Percentiles rank a stretch among this genome's conserved stretches.
phyloP scores from a whole-genome alignment of 352 stramenopile genomes.

The Phytophthora pluvialis region DNA sequence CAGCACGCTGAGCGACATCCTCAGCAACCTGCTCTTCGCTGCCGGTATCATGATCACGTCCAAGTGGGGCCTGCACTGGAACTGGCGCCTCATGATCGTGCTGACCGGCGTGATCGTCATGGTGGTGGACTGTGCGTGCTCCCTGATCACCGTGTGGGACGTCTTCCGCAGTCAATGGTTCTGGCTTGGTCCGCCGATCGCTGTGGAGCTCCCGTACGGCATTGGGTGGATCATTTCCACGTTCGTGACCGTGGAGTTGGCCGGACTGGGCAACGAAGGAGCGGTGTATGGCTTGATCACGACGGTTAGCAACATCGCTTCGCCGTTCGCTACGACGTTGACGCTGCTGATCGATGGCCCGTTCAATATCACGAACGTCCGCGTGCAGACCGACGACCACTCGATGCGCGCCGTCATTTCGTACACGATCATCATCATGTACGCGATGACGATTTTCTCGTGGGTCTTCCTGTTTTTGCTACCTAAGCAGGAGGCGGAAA shows the following conservation, averaged over 20 bases:
- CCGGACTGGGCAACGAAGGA: slow-evolving; percentile 22
- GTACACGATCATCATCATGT: slow-evolving; percentile 33
- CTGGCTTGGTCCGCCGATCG: slow-evolving; percentile 25
- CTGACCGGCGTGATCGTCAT: slow-evolving; percentile 15
- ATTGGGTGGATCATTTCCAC: slow-evolving; percentile 31
- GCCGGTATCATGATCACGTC: slow-evolving; percentile 41
- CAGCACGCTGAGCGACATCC: slow-evolving; percentile 37
- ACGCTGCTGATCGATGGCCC: slow-evolving; percentile 17
- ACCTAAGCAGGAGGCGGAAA: slow-evolving; percentile 28
- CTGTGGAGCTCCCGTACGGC: slow-evolving; percentile 27
- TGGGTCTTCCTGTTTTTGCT: slow-evolving; percentile 26
- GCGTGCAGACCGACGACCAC: slow-evolving; percentile 21
- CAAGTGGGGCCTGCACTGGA: slow-evolving; percentile 39
- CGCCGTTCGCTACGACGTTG: slow-evolving; percentile 23
- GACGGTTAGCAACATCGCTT: slow-evolving; percentile 16
- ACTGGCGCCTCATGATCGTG: slow-evolving; percentile 29
- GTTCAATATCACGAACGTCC: slow-evolving; percentile 24
- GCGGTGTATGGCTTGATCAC: slow-evolving; percentile 28
- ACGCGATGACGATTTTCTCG: slow-evolving; percentile 19
- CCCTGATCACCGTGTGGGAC: slow-evolving; percentile 26
- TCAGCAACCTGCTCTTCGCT: slow-evolving; percentile 43
- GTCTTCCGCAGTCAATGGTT: slow-evolving; percentile 30
- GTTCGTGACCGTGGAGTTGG: slow-evolving; percentile 25
- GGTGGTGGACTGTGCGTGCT: slow-evolving; percentile 7
- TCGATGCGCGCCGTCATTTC: slow-evolving; percentile 23